These are phyloP conservation scores for Hippophae tibetana DNA, from an alignment of 306 rosid species.

Conservation along the genomic window DNA sequence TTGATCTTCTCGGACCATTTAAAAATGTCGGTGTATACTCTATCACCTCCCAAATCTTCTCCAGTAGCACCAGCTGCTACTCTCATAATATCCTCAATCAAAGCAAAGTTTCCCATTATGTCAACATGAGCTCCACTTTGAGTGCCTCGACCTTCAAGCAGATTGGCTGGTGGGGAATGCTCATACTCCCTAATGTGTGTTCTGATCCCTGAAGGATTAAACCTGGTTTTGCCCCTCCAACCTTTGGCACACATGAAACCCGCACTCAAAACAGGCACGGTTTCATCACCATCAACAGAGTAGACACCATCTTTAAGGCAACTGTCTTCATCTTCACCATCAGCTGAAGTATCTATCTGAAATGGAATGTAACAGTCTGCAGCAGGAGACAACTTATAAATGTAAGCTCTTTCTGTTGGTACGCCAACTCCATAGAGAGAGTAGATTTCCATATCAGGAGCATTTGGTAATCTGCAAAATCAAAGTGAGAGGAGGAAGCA, in stretches of 20 bases:
- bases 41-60: conserved; percentile 72
- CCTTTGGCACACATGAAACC: conserved; percentile 87
- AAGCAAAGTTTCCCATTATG: conserved; percentile 80
- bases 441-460: conserved; percentile 80
- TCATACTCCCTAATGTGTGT: conserved; percentile 56
- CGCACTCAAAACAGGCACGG: conserved; percentile 74
- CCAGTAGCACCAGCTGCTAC: conserved; percentile 75
- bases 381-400: conserved; percentile 51
- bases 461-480: conserved; percentile 67
- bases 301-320: conserved; percentile 66
- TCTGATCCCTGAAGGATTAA: conserved; percentile 57
- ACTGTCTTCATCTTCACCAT: conserved; percentile 39
- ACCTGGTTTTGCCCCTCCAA: conserved; percentile 76
- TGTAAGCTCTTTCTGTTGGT: conserved; percentile 73
- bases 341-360: conserved; percentile 52
- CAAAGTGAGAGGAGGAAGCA: background rate
- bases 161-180: conserved; percentile 69
- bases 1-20: conserved; percentile 73
- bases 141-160: conserved; percentile 75
- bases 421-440: conserved; percentile 82
- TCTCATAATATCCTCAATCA: conserved; percentile 68
- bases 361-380: conserved; percentile 77
- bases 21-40: conserved; percentile 53
- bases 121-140: conserved; percentile 88
- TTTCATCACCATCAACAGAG: conserved; percentile 72